These are phyloP conservation scores for Cyclocybe cylindracea DNA, from an alignment of 768 basidiomycete species.

Conservation along the genomic window DNA sequence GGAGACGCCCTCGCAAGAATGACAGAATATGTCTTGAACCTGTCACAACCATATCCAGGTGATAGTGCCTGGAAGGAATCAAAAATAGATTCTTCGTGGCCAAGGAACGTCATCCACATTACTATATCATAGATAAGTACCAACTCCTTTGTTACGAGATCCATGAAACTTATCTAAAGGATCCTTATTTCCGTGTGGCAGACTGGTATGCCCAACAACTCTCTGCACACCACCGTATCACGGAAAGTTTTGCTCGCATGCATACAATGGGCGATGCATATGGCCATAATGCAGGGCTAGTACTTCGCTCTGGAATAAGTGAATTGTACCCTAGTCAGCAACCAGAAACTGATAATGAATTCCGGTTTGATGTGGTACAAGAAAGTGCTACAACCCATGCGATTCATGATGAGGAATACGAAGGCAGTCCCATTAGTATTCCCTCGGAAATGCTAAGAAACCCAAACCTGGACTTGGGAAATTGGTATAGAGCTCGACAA, in stretches of 20 bases:
- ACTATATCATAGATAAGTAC: slow-evolving; percentile 3
- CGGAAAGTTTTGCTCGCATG: background rate
- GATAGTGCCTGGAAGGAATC: too few species aligned
- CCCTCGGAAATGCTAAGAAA: background rate
- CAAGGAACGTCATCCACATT: too few species aligned
- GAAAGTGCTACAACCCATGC: background rate
- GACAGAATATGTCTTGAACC: background rate
- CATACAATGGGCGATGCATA: slow-evolving; percentile 3
- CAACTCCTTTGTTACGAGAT: background rate
- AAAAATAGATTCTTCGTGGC: too few species aligned
- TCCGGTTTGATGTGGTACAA: background rate
- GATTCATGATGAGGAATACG: slow-evolving; percentile 9
- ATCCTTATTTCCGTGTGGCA: slow-evolving; percentile 1
- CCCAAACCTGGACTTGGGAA: slow-evolving; percentile 1
- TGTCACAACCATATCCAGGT: slow-evolving; percentile 3
- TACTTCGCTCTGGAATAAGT: slow-evolving; percentile 3
- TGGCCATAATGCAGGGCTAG: background rate
- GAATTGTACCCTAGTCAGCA: slow-evolving; percentile 1
- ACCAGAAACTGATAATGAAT: background rate
- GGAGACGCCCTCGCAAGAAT: slow-evolving; percentile 2
- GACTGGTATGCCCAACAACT: slow-evolving; percentile 8
- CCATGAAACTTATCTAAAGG: background rate
- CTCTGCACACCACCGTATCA: background rate
- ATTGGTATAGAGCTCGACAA: slow-evolving; percentile 3
- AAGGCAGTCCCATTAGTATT: background rate